Conservation (phyloP, 1,284 basidiomycete genomes). For the Sanghuangporus baumii region DNA sequence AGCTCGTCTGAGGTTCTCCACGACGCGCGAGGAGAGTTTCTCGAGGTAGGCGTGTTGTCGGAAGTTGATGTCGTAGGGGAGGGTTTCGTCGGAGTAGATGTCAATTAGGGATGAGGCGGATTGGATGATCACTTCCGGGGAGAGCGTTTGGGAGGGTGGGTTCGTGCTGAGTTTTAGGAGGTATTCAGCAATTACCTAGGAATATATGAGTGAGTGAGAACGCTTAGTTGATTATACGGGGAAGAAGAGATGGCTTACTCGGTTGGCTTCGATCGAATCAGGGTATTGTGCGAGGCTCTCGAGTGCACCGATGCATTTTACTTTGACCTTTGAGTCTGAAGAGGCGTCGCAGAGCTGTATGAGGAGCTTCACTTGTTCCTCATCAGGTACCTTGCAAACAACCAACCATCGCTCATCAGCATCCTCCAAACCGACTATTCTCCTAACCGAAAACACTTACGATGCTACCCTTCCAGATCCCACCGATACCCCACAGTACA, state of each 20-base stretch:
- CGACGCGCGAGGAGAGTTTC: constrained; percentile 39
- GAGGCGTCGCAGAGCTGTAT: constrained; percentile 59
- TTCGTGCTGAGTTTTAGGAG: constrained; percentile 51
- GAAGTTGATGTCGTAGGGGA: constrained; percentile 82
- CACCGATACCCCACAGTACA: constrained; percentile 75
- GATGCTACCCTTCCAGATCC: constrained; percentile 58
- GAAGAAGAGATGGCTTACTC: constrained; percentile 36
- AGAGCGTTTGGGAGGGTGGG: constrained; percentile 32
- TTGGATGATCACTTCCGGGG: constrained; percentile 75
- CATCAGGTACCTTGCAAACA: constrained; percentile 52
- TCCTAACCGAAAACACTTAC: constrained; percentile 31
- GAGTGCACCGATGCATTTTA: constrained; percentile 78
- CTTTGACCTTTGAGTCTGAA: constrained; percentile 49
- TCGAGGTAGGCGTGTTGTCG: constrained; percentile 50
- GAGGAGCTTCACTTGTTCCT: constrained; percentile 59
- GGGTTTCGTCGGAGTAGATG: constrained; percentile 88
- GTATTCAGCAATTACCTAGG: constrained; percentile 62
- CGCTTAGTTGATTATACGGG: constrained; percentile 13
- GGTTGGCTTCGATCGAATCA: constrained; percentile 62
- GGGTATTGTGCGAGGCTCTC: constrained; percentile 75
- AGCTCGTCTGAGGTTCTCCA: constrained; percentile 53
- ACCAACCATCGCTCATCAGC: background rate
- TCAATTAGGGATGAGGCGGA: constrained; percentile 86
- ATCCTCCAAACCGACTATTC: background rate
- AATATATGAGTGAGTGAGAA: constrained; percentile 6